A percentile compares a stretch with the other conserved stretches of the same genome.
Conservation (phyloP, 2,329 filamentous ascomycete genomes). For the Gyromitra esculenta region DNA sequence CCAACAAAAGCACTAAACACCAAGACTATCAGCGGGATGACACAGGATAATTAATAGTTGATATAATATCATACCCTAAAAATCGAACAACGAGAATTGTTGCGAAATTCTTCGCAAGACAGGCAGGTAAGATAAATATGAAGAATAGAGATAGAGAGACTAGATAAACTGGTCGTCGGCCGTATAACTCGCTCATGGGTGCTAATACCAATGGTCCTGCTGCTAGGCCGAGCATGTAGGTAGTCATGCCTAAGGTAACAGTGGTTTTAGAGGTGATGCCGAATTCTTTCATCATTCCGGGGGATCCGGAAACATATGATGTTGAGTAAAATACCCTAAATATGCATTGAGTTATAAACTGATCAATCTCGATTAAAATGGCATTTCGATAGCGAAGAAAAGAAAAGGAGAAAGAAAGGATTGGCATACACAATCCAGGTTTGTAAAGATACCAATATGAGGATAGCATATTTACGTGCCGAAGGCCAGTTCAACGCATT, state of each 20-base stretch:
- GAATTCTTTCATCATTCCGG: constrained; percentile 75
- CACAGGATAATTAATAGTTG: neutral
- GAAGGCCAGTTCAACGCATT: constrained; percentile 77
- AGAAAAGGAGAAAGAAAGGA: constrained; percentile 56
- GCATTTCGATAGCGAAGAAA: constrained; percentile 47
- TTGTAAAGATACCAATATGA: constrained; percentile 68
- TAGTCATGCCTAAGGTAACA: constrained; percentile 79
- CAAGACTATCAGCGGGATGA: constrained; percentile 58
- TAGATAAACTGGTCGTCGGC: constrained; percentile 74
- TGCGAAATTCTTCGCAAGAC: constrained; percentile 72
- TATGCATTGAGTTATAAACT: constrained; percentile 9
- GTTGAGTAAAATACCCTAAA: constrained; percentile 77
- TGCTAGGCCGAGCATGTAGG: constrained; percentile 79
- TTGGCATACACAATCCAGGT: constrained; percentile 66
- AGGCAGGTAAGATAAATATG: constrained; percentile 76
- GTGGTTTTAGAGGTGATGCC: constrained; percentile 67
- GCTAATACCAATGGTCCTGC: constrained; percentile 76
- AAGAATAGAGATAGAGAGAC: constrained; percentile 72
- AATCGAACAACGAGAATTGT: constrained; percentile 78
- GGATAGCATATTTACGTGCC: constrained; percentile 66
- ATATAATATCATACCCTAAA: constrained; percentile 67
- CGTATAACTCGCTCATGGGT: constrained; percentile 76
- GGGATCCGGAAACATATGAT: constrained; percentile 77
- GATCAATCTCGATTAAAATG: neutral
- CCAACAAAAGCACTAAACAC: constrained; percentile 71